A percentile compares a stretch with the other conserved stretches of the same genome.
Evolutionary conservation across 148 eudicot genomes (phyloP).

Genomic region (Fagopyrum esculentum): DNA sequence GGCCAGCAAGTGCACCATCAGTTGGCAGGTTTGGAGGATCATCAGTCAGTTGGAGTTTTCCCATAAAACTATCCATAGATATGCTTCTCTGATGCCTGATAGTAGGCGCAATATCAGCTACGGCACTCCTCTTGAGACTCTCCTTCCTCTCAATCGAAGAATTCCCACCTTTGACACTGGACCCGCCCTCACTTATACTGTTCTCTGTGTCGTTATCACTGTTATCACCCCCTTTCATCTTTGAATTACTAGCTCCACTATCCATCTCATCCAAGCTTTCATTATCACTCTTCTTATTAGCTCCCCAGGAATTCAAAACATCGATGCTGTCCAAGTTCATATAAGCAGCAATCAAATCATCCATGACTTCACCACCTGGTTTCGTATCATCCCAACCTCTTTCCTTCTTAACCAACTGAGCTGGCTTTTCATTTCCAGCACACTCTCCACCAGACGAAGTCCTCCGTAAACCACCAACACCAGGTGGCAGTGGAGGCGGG

Average conservation of each 20-base stretch:
- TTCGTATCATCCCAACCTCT: constrained; percentile 60
- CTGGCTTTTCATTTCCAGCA: constrained; percentile 39
- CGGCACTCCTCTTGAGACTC: constrained; percentile 51
- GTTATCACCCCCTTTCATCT: constrained; percentile 78
- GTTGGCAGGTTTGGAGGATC: constrained; percentile 40
- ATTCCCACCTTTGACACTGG: constrained; percentile 31
- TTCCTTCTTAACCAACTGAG: constrained; percentile 62
- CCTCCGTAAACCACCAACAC: constrained; percentile 23
- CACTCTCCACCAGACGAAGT: constrained; percentile 35
- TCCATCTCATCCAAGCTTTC: constrained; percentile 78
- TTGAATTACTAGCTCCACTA: constrained; percentile 79
- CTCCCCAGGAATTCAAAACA: constrained; percentile 68
- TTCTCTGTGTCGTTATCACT: constrained; percentile 92
- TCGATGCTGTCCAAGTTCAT: constrained; percentile 85
- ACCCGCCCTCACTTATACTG: constrained; percentile 58
- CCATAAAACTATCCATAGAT: constrained; percentile 96
- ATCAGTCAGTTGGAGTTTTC: constrained; percentile 54
- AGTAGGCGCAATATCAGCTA: constrained; percentile 58
- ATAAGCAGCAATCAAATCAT: constrained; percentile 65
- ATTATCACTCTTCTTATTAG: constrained; percentile 54
- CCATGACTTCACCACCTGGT: constrained; percentile 65
- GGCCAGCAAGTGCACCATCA: too few species aligned
- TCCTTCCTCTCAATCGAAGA: constrained; percentile 28
- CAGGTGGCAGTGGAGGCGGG: constrained; percentile 22
- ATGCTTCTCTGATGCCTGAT: constrained; percentile 71